Base-by-base conservation (phyloP, 768 basidiomycete genomes). In the Strobilomyces echinocephalus region DNA sequence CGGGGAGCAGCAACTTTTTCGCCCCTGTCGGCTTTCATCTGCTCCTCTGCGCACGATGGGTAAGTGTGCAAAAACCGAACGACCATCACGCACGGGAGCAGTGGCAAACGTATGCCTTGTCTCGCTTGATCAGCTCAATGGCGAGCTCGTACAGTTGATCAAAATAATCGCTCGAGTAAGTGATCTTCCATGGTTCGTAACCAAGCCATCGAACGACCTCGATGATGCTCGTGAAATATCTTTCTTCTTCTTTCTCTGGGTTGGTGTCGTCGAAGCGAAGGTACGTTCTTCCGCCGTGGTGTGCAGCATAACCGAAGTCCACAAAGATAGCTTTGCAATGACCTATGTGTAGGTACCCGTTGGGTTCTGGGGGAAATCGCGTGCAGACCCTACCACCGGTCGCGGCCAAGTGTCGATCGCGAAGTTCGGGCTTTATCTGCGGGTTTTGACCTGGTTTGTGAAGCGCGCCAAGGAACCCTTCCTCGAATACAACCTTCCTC, bases 261-360 rank as follows among this genome's bases (percentile, higher is more conserved):
- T 99, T 99, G 31, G 97, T 99, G 70, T 99, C 97, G 67, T 99
- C 97, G 63, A 91, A 99, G 52, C 97, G 84, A 40, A 99, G 78
- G 69, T 97, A 98, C 57, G 90, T 91, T 63, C 87, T 84, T 35
- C 97, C 97, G n/a, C 83, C 82, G 66, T 97, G 79, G 69, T 94
- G 84, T 14, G 93, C 92, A 33, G 97, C 97, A 67, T 92, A 99
- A n/a, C 97, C 97, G 69, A 98, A 99, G 70, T 95, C 90, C 56
- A 98, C 85, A 63, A 97, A 95, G 64, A 99, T 97, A 3, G 97
- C 95, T 67, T 99, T 99, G 46, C 95, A 97, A 66, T 99, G 97
- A 3, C 95, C 95, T 60, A 92, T 87, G 63, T 93, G 97, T 38
- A 98, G 78, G 72, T 81, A 98, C 12, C 97, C 97, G 66, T 99